phyloP scores from a whole-genome alignment of 176 grass and related monocot genomes.

The Alloteropsis semialata region DNA sequence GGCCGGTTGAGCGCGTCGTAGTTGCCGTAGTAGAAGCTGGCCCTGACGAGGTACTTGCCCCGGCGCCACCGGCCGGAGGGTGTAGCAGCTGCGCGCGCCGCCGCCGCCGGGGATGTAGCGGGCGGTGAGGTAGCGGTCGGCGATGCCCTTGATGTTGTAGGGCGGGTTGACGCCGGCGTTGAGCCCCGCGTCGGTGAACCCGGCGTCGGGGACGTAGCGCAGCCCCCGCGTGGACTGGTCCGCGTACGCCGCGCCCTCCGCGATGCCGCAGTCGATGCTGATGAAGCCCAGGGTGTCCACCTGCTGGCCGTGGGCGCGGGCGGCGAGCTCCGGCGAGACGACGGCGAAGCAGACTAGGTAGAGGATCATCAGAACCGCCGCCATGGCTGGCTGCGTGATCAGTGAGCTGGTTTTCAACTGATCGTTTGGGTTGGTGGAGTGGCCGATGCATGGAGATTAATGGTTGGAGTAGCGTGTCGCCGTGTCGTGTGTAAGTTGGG shows the following conservation, averaged over 20 bases:
- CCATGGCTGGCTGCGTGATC: background rate
- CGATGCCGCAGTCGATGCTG: slow-evolving; percentile 49
- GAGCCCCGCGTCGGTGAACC: slow-evolving; percentile 17
- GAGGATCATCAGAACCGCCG: background rate
- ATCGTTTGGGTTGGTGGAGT: background rate
- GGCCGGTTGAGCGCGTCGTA: slow-evolving; percentile 21
- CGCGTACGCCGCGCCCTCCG: background rate
- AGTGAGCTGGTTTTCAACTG: background rate
- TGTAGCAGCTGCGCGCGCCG: slow-evolving; percentile 44
- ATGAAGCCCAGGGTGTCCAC: slow-evolving; percentile 9
- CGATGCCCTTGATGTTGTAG: background rate
- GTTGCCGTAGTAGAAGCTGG: slow-evolving; percentile 45
- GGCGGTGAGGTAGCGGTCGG: slow-evolving; percentile 15
- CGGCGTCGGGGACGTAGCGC: slow-evolving; percentile 33
- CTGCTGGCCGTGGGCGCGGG: background rate
- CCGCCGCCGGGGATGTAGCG: slow-evolving; percentile 35
- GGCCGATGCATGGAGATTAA: background rate
- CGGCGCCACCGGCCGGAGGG: slow-evolving; percentile 4
- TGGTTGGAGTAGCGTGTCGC: background rate
- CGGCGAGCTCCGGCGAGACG: no score
- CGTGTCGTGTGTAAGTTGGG: background rate
- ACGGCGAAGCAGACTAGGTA: background rate
- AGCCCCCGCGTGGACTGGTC: slow-evolving; percentile 14
- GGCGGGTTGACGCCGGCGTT: slow-evolving; percentile 24
- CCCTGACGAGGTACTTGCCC: slow-evolving; percentile 37